A percentile compares a stretch with the other conserved stretches of the same genome.
phyloP scores from a whole-genome alignment of 148 eudicot genomes.

The Amaranthus cruentus region DNA sequence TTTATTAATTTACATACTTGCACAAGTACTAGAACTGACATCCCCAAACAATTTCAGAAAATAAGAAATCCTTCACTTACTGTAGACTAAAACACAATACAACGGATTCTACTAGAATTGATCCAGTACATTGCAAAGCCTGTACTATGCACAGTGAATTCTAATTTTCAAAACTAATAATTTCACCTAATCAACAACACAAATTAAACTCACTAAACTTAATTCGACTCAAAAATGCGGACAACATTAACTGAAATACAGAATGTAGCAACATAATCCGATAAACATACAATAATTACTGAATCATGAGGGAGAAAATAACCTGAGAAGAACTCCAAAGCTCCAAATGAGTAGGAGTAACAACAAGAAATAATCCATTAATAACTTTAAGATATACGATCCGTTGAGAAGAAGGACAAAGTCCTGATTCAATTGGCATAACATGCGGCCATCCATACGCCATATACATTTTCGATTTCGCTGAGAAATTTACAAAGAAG shows the following conservation, averaged over 20 bases:
- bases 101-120: background rate
- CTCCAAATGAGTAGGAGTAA: constrained; percentile 77
- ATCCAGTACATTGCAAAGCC: background rate
- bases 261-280: background rate
- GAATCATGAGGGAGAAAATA: background rate
- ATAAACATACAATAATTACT: background rate
- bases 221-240: background rate
- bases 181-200: background rate
- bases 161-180: too few relatives aligned
- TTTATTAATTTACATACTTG: background rate
- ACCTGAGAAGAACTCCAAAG: constrained; percentile 96
- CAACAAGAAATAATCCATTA: constrained; percentile 67
- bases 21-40: background rate
- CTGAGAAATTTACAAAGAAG: background rate
- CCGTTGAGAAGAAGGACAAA: constrained; percentile 47
- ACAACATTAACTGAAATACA: background rate
- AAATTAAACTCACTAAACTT: background rate
- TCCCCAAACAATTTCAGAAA: background rate
- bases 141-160: too few relatives aligned
- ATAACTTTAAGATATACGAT: constrained; percentile 61
- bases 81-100: background rate
- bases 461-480: constrained; percentile 76
- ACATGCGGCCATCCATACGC: constrained; percentile 99
- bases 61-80: background rate
- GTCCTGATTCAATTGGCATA: constrained; percentile 66